A percentile compares a stretch with the other conserved stretches of the same genome.
Conservation (phyloP, 345 rosid genomes). For the Aquilaria malaccensis region DNA sequence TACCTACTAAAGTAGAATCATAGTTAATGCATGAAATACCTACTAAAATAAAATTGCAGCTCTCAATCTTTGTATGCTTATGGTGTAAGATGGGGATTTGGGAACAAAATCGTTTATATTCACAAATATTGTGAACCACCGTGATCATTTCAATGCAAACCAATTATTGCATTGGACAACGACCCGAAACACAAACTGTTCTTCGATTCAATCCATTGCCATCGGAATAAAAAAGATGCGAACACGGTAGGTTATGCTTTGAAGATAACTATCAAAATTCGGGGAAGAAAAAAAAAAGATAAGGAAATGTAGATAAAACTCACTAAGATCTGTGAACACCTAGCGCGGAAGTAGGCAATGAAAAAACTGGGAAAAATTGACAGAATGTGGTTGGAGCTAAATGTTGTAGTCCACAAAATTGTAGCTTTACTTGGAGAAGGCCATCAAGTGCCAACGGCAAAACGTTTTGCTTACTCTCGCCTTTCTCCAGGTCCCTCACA, state of each 20-base stretch:
- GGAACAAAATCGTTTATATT: conserved; percentile 9
- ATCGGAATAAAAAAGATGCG: too few species aligned
- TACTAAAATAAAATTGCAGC: not conserved
- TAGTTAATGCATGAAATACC: too few species aligned
- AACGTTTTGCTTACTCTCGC: too few species aligned
- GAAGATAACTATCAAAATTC: not conserved
- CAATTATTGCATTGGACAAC: not conserved
- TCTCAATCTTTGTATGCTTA: too few species aligned
- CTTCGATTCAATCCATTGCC: too few species aligned
- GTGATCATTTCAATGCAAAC: conserved; percentile 9
- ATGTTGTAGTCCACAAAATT: conserved; percentile 1
- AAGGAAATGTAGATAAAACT: not conserved
- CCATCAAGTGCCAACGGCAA: too few species aligned
- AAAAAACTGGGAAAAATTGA: not conserved
- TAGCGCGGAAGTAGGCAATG: not conserved
- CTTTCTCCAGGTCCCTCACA: too few species aligned
- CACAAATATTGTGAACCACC: not conserved
- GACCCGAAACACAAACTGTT: not conserved
- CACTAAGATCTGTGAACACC: conserved; percentile 22
- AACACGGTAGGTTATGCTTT: too few species aligned
- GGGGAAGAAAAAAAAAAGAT: not conserved
- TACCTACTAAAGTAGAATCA: too few species aligned
- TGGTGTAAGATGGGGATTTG: not conserved
- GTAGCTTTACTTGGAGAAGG: conserved; percentile 1
- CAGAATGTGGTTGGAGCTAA: conserved; percentile 16